phyloP scores from a whole-genome alignment of 1,139 yeast genomes.

The Yamadazyma jaroonii region DNA sequence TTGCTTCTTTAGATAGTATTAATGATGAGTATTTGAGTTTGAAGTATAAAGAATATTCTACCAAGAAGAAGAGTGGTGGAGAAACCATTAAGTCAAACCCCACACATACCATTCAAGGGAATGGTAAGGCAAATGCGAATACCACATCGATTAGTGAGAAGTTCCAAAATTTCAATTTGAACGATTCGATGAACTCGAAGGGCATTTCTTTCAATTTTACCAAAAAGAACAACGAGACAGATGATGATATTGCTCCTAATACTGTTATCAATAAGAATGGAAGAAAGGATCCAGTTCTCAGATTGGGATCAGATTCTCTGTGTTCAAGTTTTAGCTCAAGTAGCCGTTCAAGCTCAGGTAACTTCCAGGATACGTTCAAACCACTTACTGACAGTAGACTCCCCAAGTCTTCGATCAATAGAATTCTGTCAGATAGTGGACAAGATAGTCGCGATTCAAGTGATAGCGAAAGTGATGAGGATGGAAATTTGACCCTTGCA shows the following conservation, averaged over 20 bases:
- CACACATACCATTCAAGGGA: too few relatives aligned
- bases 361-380: not conserved
- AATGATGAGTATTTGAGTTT: slow-evolving; percentile 53
- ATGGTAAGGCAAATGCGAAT: too few relatives aligned
- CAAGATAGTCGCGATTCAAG: slow-evolving; percentile 23
- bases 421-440: slow-evolving; percentile 9
- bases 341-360: not conserved
- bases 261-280: slow-evolving; percentile 9
- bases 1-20: slow-evolving; percentile 73
- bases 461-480: slow-evolving; percentile 38
- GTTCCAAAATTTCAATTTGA: slow-evolving; percentile 37
- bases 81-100: too few relatives aligned
- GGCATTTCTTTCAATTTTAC: slow-evolving; percentile 13
- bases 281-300: slow-evolving; percentile 1
- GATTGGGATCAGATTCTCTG: slow-evolving; percentile 2
- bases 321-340: slow-evolving; percentile 3
- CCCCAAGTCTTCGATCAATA: too few relatives aligned
- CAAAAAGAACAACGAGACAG: slow-evolving; percentile 3
- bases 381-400: too few relatives aligned
- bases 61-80: slow-evolving; percentile 8
- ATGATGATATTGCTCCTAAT: slow-evolving; percentile 23
- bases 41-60: slow-evolving; percentile 35
- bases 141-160: slow-evolving; percentile 27
- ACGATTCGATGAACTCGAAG: slow-evolving; percentile 33
- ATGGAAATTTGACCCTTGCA: slow-evolving; percentile 52